Evolutionary conservation across 768 basidiomycete species (phyloP).

Genomic region (Psilocybe tampanensis): DNA sequence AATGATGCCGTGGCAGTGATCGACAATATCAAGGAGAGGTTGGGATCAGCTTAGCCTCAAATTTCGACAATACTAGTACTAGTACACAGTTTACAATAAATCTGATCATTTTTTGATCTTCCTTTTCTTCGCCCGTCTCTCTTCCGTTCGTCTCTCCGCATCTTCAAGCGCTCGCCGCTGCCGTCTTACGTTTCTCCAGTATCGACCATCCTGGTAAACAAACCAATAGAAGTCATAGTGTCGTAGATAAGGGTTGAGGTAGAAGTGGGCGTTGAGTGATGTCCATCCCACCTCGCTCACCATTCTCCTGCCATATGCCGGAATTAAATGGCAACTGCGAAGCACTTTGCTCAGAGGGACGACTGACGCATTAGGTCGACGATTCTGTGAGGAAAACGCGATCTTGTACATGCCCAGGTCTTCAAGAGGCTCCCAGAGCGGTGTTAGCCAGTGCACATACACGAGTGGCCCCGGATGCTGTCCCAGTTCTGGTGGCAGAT

Average conservation of each 20-base stretch:
- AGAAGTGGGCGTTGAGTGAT: constrained; percentile 24
- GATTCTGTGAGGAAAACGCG: not conserved
- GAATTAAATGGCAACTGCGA: constrained; percentile 15
- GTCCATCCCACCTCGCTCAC: constrained; percentile 8
- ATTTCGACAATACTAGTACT: too few relatives aligned
- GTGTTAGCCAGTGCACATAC: constrained; percentile 26
- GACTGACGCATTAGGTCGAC: not conserved
- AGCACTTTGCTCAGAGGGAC: not conserved
- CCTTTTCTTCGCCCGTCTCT: too few relatives aligned
- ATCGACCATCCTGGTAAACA: too few relatives aligned
- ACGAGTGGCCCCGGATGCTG: constrained; percentile 17
- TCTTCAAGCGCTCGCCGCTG: too few relatives aligned
- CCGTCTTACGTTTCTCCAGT: not conserved
- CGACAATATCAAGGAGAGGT: too few relatives aligned
- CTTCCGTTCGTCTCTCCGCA: too few relatives aligned
- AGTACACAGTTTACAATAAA: too few relatives aligned
- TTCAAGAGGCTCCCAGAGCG: constrained; percentile 6
- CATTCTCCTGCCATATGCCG: constrained; percentile 9
- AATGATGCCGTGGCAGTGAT: too few relatives aligned
- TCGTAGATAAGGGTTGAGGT: constrained; percentile 32
- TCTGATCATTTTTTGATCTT: too few relatives aligned
- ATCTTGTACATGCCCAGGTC: not conserved
- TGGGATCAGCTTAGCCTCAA: too few relatives aligned
- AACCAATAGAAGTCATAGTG: constrained; percentile 25
- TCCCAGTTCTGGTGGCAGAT: constrained; percentile 3